A percentile compares a stretch with the other conserved stretches of the same genome.
Evolutionary conservation across 768 basidiomycete genomes (phyloP).

Genomic region (Serendipita vermifera): DNA sequence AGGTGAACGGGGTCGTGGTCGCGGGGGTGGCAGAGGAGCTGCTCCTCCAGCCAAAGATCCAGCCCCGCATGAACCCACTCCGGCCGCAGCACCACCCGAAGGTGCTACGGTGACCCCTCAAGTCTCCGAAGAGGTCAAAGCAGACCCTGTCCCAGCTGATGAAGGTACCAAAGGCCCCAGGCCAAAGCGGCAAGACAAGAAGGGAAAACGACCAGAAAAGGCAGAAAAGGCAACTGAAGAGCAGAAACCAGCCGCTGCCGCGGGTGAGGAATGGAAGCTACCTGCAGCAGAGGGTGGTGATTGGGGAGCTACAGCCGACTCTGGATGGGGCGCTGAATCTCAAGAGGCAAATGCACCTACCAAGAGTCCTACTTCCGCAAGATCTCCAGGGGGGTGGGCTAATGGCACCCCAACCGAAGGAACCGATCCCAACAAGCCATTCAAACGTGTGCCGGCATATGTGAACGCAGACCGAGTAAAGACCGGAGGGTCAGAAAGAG

Average conservation of each 20-base stretch:
- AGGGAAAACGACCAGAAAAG: neutral
- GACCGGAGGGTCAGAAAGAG: conserved; percentile 64
- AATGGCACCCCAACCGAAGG: neutral
- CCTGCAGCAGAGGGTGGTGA: neutral
- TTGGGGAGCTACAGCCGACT: neutral
- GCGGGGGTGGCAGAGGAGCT: neutral
- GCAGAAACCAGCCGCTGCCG: neutral
- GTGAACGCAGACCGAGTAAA: conserved; percentile 73
- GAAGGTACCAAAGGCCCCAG: neutral
- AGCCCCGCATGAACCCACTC: too few species aligned
- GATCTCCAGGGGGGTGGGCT: neutral
- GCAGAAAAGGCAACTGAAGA: neutral
- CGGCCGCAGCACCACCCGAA: neutral
- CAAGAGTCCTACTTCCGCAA: too few species aligned
- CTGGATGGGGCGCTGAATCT: too few species aligned
- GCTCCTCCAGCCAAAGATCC: neutral
- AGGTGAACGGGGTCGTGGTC: conserved; percentile 6
- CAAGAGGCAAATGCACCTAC: too few species aligned
- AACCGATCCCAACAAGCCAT: neutral
- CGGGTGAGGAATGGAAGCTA: neutral
- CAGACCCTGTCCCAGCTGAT: neutral
- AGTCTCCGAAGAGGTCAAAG: neutral
- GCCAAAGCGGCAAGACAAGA: neutral
- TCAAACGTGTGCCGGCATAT: conserved; percentile 27
- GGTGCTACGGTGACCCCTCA: neutral